phyloP scores from a whole-genome alignment of 805 yeast species.

The Kuraishia hungarica region DNA sequence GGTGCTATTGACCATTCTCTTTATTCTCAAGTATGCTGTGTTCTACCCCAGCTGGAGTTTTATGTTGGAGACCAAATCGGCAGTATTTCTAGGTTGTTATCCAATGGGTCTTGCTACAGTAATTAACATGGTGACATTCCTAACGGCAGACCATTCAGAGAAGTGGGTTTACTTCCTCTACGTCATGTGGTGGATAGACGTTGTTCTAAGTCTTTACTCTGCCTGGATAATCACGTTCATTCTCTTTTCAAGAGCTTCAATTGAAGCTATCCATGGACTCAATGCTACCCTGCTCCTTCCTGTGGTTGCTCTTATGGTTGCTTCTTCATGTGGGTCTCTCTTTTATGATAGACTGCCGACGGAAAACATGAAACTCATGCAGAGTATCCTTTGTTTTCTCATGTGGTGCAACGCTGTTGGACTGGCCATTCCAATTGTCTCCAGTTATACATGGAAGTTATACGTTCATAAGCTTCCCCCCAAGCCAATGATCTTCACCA shows the following conservation, averaged over 20 bases:
- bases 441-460: conserved; percentile 53
- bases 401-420: conserved; percentile 65
- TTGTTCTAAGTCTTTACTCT: conserved; percentile 41
- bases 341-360: conserved; percentile 36
- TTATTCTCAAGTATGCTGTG: conserved; percentile 28
- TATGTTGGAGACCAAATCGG: conserved; percentile 32
- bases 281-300: conserved; percentile 61
- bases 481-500: conserved; percentile 43
- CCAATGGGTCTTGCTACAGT: conserved; percentile 78
- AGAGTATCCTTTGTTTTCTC: conserved; percentile 44
- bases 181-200: conserved; percentile 70
- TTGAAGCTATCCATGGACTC: conserved; percentile 26
- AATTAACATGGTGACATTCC: conserved; percentile 41
- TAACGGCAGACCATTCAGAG: conserved; percentile 27
- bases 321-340: conserved; percentile 59
- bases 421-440: conserved; percentile 45
- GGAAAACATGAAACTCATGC: conserved; percentile 34
- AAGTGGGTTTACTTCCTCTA: conserved; percentile 42
- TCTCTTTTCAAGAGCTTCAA: conserved; percentile 26
- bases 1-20: conserved; percentile 30
- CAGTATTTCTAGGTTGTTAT: conserved; percentile 67
- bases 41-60: conserved; percentile 22
- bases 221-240: conserved; percentile 56
- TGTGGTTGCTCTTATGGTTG: conserved; percentile 72
- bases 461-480: conserved; percentile 51